A percentile compares a stretch with the other conserved stretches of the same genome.
Evolutionary conservation across 1,284 basidiomycete genomes (phyloP).

Genomic region (Microstroma glucosiphilum): DNA sequence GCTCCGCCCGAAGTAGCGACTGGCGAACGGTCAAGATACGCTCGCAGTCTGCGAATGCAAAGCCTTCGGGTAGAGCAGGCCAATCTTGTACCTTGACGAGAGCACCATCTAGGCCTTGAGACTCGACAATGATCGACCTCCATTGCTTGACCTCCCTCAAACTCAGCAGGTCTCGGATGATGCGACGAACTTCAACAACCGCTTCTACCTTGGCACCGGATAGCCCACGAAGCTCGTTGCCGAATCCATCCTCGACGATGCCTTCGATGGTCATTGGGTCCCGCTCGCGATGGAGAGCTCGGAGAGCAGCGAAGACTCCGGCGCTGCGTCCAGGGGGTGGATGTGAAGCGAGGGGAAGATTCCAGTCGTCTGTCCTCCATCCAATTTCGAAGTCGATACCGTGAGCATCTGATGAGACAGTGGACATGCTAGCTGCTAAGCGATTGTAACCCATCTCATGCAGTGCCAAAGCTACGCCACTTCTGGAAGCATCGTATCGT

Average conservation of each 20-base stretch:
- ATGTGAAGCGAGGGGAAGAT: constrained; percentile 52
- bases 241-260: constrained; percentile 16
- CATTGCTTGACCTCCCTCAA: constrained; percentile 26
- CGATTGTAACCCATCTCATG: constrained; percentile 81
- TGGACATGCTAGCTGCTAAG: constrained; percentile 59
- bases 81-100: background rate
- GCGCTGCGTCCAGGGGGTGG: constrained; percentile 36
- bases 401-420: constrained; percentile 1
- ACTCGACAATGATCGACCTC: constrained; percentile 5
- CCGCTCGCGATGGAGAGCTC: constrained; percentile 58
- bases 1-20: constrained; percentile 67
- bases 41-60: constrained; percentile 71
- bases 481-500: background rate
- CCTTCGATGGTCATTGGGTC: constrained; percentile 15
- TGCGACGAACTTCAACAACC: constrained; percentile 15
- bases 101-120: background rate
- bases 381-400: constrained; percentile 69
- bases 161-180: constrained; percentile 24
- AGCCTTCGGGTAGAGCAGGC: background rate
- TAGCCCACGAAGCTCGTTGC: constrained; percentile 23
- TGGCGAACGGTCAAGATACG: constrained; percentile 72
- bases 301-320: constrained; percentile 69
- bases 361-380: constrained; percentile 88
- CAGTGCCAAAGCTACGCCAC: constrained; percentile 51
- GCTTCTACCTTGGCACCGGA: constrained; percentile 21